Evolutionary conservation across 352 stramenopile genomes (phyloP), one percentile per base, ranked within the genome.

Genomic region (Phytopythium ostracodes): DNA sequence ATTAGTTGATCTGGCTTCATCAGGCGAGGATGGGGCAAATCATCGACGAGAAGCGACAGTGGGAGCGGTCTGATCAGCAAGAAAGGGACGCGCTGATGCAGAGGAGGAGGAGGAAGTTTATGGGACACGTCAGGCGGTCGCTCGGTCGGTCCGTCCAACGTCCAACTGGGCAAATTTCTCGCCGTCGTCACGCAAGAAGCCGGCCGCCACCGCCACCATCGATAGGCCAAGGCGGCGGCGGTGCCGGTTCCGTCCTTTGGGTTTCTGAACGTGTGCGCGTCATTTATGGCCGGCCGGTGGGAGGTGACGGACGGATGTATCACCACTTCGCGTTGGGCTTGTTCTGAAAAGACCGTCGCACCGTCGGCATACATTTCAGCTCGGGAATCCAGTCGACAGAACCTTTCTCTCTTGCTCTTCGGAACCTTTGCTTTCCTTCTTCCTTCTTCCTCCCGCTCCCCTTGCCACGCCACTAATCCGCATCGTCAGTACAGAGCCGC

Each of bases 51-150:
- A 46, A 27, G 10, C 20, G 20, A 50, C 43, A 25, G 43, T 50
- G 43, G 43, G 43, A 50, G 9, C 7, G 10, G 36, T 9, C 42
- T 47, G 42, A 47, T 46, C n/a, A 20, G 29, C 29, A 10, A 58
- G 31, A 43, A 24, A 18, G 29, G 29, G 29, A 33, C 29, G 3
- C 29, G 29, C 29, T 33, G 29, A 33, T 12, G 25, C 25, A 59
- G 11, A 59, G 36, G 36, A 38, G 52, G 20, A 35, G 9, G 36
- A 42, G 44, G 27, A 36, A n/a, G n/a, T n/a, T n/a, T 55, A 8
- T 55, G 49, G 15, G 49, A 55, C 49, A 55, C 49, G 49, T 36
- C 49, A 15, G 15, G n/a, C 25, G 29, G 43, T 29, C 43, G 43
- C 5, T 43, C 8, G 43, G 43, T 47, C 18, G 43, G 43, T 50